Percentiles rank a stretch among this genome's conserved stretches.
Evolutionary conservation across 2,329 filamentous ascomycete species (phyloP).

Genomic region (Neocucurbitaria cava): DNA sequence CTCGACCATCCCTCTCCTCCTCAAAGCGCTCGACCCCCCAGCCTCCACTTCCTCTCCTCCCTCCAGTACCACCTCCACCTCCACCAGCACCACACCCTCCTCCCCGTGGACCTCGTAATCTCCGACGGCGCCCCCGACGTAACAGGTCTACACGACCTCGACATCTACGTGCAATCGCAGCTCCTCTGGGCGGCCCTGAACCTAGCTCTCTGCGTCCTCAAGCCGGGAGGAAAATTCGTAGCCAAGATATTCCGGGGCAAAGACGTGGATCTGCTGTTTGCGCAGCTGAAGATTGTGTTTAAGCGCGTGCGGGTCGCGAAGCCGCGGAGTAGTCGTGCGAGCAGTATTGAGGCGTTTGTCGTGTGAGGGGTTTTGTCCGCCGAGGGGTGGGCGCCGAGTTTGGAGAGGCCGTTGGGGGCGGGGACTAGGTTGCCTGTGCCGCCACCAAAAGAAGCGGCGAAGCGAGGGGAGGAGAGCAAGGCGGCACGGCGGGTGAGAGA

Average conservation of each 20-base stretch:
- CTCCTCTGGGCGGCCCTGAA: constrained; percentile 93
- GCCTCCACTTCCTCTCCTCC: constrained; percentile 52
- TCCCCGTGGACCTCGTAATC: constrained; percentile 91
- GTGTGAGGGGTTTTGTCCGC: constrained; percentile 86
- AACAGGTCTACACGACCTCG: constrained; percentile 93
- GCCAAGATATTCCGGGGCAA: constrained; percentile 96
- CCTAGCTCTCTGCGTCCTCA: constrained; percentile 88
- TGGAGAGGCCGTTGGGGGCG: constrained; percentile 76
- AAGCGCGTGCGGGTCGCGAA: constrained; percentile 88
- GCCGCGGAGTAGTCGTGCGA: constrained; percentile 91
- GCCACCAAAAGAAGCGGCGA: constrained; percentile 28
- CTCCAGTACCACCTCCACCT: constrained; percentile 58
- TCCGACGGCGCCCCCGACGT: constrained; percentile 97
- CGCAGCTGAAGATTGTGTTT: constrained; percentile 92
- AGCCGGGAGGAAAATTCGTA: constrained; percentile 93
- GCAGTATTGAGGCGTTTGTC: constrained; percentile 95
- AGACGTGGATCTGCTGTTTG: constrained; percentile 94
- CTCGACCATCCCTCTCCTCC: constrained; percentile 86
- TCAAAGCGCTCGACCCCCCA: constrained; percentile 81
- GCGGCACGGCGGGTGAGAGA: constrained; percentile 44
- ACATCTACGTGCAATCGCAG: constrained; percentile 98
- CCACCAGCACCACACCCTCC: constrained; percentile 58
- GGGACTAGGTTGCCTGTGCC: constrained; percentile 62
- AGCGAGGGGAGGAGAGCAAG: constrained; percentile 25
- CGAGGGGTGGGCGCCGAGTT: constrained; percentile 76